Percentiles rank a stretch among this genome's conserved stretches.
Conservation (phyloP, 1,139 yeast species). For the Yamadazyma dushanensis region DNA sequence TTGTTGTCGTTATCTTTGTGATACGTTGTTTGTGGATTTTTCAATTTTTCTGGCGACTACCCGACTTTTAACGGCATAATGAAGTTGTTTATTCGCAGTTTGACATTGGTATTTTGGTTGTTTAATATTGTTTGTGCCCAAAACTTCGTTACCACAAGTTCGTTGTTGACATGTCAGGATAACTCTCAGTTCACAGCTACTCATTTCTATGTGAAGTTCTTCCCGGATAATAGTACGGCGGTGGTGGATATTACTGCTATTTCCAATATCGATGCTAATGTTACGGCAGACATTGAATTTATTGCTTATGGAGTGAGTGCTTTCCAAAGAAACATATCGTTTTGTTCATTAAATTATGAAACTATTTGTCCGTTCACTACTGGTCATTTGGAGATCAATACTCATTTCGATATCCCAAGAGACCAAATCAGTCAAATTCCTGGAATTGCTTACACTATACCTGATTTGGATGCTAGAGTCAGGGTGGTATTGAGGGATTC, state of each 20-base stretch:
- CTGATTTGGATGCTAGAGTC: slow-evolving; percentile 93
- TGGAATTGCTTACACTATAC: slow-evolving; percentile 81
- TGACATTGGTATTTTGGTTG: slow-evolving; percentile 7
- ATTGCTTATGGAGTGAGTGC: slow-evolving; percentile 85
- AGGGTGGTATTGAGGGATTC: slow-evolving; percentile 57
- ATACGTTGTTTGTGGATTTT: no score
- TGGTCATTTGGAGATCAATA: slow-evolving; percentile 72
- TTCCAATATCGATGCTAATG: slow-evolving; percentile 72
- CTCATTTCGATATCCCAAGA: slow-evolving; percentile 46
- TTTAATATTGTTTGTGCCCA: slow-evolving; percentile 20
- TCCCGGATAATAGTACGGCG: slow-evolving; percentile 63
- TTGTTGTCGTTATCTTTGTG: no score
- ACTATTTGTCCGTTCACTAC: slow-evolving; percentile 80
- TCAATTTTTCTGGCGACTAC: no score
- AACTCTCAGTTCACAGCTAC: slow-evolving; percentile 86
- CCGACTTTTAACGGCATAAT: no score
- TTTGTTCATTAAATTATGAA: slow-evolving; percentile 58
- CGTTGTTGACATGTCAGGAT: slow-evolving; percentile 93
- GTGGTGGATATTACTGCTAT: slow-evolving; percentile 73
- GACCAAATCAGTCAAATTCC: slow-evolving; percentile 62
- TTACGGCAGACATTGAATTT: slow-evolving; percentile 64
- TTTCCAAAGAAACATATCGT: slow-evolving; percentile 52
- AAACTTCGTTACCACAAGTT: slow-evolving; percentile 52
- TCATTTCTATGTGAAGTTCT: slow-evolving; percentile 74
- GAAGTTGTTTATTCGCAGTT: neutral